A percentile compares a stretch with the other conserved stretches of the same genome.
Conservation (phyloP, 768 basidiomycete genomes). For the Psilocybe sp. region DNA sequence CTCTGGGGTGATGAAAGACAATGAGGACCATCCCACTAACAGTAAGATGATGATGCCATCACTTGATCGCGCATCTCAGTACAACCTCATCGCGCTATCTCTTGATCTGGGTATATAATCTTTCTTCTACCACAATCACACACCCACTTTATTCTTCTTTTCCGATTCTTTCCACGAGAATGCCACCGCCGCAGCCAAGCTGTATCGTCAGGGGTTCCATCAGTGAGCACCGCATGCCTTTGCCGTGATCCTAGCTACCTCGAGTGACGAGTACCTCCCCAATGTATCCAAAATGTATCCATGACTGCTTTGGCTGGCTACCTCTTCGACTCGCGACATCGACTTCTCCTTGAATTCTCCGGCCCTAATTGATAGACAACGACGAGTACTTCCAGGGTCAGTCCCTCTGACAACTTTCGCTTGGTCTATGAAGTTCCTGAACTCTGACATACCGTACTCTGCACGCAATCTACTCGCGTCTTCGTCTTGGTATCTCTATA, state of each 20-base stretch:
- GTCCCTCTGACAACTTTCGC: slow-evolving; percentile 3
- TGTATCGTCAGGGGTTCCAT: slow-evolving; percentile 50
- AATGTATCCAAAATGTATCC: not conserved
- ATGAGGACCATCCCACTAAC: no score
- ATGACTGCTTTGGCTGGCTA: not conserved
- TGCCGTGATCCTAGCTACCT: not conserved
- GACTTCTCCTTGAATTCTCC: not conserved
- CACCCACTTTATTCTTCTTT: not conserved
- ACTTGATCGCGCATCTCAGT: no score
- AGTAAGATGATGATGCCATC: no score
- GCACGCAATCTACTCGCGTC: not conserved
- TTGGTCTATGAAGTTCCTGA: not conserved
- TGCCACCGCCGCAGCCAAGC: slow-evolving; percentile 7
- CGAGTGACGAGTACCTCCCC: not conserved
- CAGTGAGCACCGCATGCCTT: slow-evolving; percentile 30
- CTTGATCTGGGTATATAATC: not conserved
- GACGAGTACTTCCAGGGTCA: slow-evolving; percentile 59
- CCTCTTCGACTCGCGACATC: not conserved
- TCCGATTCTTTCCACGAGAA: not conserved
- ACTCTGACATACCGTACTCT: not conserved
- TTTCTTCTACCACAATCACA: not conserved
- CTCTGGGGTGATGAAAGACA: no score
- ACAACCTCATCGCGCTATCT: not conserved
- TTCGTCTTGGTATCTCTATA: not conserved
- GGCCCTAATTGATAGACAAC: slow-evolving; percentile 33